Evolutionary conservation across 2,329 filamentous ascomycete genomes (phyloP).

Genomic region (Dissoconium aciculare): DNA sequence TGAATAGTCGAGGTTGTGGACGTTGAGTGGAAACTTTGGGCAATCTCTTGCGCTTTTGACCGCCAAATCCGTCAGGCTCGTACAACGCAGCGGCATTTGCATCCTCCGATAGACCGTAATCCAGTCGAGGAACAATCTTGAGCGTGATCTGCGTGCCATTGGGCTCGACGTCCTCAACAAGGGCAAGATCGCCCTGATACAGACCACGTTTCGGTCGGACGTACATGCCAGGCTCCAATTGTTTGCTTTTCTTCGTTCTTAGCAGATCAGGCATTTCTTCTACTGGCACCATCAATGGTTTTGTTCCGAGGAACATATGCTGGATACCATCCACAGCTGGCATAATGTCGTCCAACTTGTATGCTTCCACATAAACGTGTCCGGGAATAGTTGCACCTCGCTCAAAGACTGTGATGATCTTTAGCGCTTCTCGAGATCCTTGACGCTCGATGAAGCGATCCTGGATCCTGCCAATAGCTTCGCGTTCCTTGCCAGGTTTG

Average conservation of each 20-base stretch:
- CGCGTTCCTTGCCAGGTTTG: constrained; percentile 88
- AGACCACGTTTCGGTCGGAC: constrained; percentile 63
- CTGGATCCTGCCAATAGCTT: constrained; percentile 75
- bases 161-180: constrained; percentile 81
- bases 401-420: constrained; percentile 84
- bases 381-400: constrained; percentile 55
- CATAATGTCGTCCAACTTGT: constrained; percentile 72
- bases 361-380: constrained; percentile 88
- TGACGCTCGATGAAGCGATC: constrained; percentile 72
- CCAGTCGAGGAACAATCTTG: constrained; percentile 74
- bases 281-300: constrained; percentile 78
- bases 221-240: constrained; percentile 75
- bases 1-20: constrained; percentile 82
- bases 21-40: constrained; percentile 38
- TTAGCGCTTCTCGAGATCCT: constrained; percentile 63
- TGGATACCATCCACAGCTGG: constrained; percentile 68
- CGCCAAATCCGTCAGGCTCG: constrained; percentile 20
- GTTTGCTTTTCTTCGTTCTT: constrained; percentile 71
- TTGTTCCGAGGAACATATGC: constrained; percentile 78
- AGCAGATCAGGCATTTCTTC: constrained; percentile 98
- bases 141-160: constrained; percentile 83
- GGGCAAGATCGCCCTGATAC: constrained; percentile 78
- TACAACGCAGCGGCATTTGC: constrained; percentile 28
- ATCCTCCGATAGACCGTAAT: constrained; percentile 84
- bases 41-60: constrained; percentile 61